Evolutionary conservation across 139 green algal genomes (phyloP).

Genomic region (Tetradesmus obliquus): DNA sequence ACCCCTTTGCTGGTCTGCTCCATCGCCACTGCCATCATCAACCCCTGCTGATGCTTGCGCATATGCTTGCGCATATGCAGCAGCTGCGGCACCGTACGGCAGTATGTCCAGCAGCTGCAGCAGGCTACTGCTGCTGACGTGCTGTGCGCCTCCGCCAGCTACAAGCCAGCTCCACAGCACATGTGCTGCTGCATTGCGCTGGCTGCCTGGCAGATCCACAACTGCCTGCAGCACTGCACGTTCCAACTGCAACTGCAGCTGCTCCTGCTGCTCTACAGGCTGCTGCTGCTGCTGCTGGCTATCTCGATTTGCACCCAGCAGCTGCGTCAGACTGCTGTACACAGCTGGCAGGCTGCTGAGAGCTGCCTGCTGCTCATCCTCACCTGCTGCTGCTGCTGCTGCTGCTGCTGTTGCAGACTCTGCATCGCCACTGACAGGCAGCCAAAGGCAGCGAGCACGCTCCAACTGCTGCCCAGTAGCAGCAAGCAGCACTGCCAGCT

Average conservation of each 20-base stretch:
- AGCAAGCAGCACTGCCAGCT: not conserved
- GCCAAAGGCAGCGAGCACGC: not conserved
- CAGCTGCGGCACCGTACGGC: constrained; percentile 26
- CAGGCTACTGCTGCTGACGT: not conserved
- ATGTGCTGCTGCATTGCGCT: not conserved
- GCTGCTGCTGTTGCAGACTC: not conserved
- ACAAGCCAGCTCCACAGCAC: constrained; percentile 31
- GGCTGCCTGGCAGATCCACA: not conserved
- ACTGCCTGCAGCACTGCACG: not conserved
- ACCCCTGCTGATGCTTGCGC: not conserved
- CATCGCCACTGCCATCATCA: not conserved
- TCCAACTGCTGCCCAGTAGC: not conserved
- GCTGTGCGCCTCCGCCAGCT: not conserved
- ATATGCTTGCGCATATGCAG: not conserved
- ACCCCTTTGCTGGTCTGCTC: not conserved
- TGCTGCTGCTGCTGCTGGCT: constrained; percentile 15
- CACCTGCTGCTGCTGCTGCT: not conserved
- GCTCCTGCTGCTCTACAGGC: not conserved
- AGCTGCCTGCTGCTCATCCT: not conserved
- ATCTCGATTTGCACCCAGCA: not conserved
- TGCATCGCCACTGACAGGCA: not conserved
- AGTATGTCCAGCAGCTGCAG: constrained; percentile 9
- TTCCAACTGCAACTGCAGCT: not conserved
- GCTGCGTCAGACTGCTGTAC: not conserved
- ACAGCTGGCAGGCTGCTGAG: not conserved